Conservation (phyloP, 805 yeast genomes). For the Yueomyces sinensis region DNA sequence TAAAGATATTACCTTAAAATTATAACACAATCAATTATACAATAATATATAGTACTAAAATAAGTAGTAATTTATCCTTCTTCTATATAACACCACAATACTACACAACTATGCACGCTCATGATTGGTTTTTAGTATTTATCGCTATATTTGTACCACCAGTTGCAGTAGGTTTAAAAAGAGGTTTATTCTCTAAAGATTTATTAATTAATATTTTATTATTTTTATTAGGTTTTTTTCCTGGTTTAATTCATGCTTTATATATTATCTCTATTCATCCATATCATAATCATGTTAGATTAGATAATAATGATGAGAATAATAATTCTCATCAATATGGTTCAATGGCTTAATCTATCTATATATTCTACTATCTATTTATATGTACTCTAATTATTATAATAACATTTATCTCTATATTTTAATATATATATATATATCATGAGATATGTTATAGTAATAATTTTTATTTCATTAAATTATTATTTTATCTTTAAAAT, state of each 20-base stretch:
- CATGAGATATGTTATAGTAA: too few relatives aligned
- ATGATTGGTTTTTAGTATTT: slow-evolving; percentile 55
- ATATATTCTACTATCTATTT: too few relatives aligned
- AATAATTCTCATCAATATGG: not conserved
- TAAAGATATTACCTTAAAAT: too few relatives aligned
- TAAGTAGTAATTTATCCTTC: too few relatives aligned
- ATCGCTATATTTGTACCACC: slow-evolving; percentile 64
- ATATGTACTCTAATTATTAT: too few relatives aligned
- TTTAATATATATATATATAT: too few relatives aligned
- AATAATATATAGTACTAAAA: too few relatives aligned
- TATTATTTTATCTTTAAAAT: too few relatives aligned
- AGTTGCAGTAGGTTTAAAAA: slow-evolving; percentile 53
- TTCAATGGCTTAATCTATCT: too few relatives aligned
- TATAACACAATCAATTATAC: too few relatives aligned
- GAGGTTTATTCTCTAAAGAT: slow-evolving; percentile 34
- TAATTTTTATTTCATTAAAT: too few relatives aligned
- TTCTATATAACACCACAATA: not conserved
- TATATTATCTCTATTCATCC: slow-evolving; percentile 36
- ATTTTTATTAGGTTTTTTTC: slow-evolving; percentile 52
- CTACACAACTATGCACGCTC: slow-evolving; percentile 1
- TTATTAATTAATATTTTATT: slow-evolving; percentile 44
- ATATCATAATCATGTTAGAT: not conserved
- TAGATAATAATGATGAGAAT: not conserved
- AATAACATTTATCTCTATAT: too few relatives aligned
- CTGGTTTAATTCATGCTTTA: slow-evolving; percentile 59